Evolutionary conservation across 257 asterid species (phyloP), one percentile per base, ranked within the genome.

Genomic region (Scutellaria minor): DNA sequence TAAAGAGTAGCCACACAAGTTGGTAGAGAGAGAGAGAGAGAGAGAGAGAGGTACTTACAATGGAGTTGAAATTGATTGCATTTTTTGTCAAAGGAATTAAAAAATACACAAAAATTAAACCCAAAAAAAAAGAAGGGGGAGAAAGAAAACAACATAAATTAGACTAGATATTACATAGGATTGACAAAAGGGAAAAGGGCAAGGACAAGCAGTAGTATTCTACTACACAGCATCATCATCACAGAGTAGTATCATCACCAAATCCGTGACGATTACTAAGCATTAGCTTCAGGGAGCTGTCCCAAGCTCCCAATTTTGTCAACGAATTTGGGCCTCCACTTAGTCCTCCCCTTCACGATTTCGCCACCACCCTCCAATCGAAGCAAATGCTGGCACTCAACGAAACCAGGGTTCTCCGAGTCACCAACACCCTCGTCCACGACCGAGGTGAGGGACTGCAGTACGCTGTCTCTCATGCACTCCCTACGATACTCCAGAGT

Each of bases 401-500:
- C 75, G 13, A 51, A n/a, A 46, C 86, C 93, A 37, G 86, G 73
- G 39, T 64, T 70, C 3, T 81, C 81, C 51, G 81, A 22, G 42
- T 85, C 85, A 1, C 81, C 88, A 5, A 56, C 81, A 24, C 78
- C 75, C 37, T 86, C 76, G 62, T 74, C 84, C 54, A 83, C 65
- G 48, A 95, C 85, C 15, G 96, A 87, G 22, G 96, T 85, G 39
- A 92, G 96, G 76, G 99, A 95, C 83, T 95, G 91, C 79, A 95
- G 84, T 72, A 90, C 88, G 27, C 96, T 88, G 96, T 95, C 99
- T 89, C 87, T 95, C 87, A 83, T 84, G 82, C 99, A 95, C 77
- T 95, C 99, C 87, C 98, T 90, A 72, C 97, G 78, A 74, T 92
- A 95, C 80, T 95, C 99, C 37, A 95, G 74, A 12, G 95, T 92